phyloP scores from a whole-genome alignment of 2,329 filamentous ascomycete species.

The Emmonsiellopsis sp. region DNA sequence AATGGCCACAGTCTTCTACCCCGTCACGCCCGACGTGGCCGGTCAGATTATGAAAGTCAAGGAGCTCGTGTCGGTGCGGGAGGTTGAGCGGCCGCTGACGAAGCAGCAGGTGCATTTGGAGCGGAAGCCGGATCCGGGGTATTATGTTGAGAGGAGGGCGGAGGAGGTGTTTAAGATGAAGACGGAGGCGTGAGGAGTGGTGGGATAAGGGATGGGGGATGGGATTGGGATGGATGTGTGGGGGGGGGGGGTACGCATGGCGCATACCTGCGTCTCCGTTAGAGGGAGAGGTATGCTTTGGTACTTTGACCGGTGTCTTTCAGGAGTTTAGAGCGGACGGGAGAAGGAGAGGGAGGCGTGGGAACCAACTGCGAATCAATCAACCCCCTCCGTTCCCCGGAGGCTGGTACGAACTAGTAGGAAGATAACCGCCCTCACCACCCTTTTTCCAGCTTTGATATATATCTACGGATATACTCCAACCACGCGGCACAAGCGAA shows the following conservation, averaged over 20 bases:
- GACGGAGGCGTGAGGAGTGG: constrained; percentile 7
- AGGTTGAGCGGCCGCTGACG: constrained; percentile 58
- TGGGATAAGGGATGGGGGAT: neutral
- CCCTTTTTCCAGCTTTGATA: too few species aligned
- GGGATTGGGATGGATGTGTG: neutral
- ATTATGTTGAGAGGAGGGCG: constrained; percentile 59
- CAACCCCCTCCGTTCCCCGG: too few species aligned
- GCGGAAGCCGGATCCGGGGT: constrained; percentile 68
- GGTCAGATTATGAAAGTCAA: constrained; percentile 93
- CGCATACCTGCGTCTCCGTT: too few species aligned
- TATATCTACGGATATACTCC: neutral
- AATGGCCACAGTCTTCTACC: constrained; percentile 80
- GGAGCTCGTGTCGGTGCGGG: constrained; percentile 74
- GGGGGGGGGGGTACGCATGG: neutral
- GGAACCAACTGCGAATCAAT: too few species aligned
- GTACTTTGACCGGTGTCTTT: too few species aligned
- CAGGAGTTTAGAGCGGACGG: too few species aligned
- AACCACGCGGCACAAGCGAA: neutral
- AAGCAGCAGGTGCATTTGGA: constrained; percentile 59
- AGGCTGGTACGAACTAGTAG: too few species aligned
- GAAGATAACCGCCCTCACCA: too few species aligned
- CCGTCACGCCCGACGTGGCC: constrained; percentile 68
- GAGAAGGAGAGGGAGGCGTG: too few species aligned
- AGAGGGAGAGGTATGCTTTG: neutral
- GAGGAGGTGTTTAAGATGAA: constrained; percentile 17